Conservation (phyloP, 2,329 filamentous ascomycete genomes). For the Ophiocordyceps camponoti-rufipedis region DNA sequence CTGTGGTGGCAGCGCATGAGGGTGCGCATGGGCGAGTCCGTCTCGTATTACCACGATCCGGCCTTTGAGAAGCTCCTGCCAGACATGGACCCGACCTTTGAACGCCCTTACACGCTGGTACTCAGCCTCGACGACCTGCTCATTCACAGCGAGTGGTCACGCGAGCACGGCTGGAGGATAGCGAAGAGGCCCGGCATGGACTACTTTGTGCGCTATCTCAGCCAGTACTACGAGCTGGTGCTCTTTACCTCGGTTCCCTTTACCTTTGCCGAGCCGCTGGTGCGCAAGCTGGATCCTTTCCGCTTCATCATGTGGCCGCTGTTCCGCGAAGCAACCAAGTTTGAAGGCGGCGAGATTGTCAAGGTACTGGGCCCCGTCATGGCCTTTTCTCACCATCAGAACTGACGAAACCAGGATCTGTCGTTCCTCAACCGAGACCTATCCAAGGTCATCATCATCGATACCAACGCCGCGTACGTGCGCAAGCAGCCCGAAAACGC, state of each 20-base stretch:
- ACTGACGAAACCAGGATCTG: slow-evolving; percentile 46
- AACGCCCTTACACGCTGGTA: slow-evolving; percentile 81
- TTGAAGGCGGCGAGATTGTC: slow-evolving; percentile 87
- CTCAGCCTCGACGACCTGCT: slow-evolving; percentile 86
- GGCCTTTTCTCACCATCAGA: too few relatives aligned
- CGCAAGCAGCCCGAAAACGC: slow-evolving; percentile 92
- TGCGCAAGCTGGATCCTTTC: slow-evolving; percentile 89
- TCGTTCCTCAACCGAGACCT: slow-evolving; percentile 92
- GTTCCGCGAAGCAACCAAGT: slow-evolving; percentile 92
- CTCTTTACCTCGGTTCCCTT: slow-evolving; percentile 84
- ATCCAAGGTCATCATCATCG: slow-evolving; percentile 86
- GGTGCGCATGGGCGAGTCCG: slow-evolving; percentile 55
- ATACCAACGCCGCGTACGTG: slow-evolving; percentile 68
- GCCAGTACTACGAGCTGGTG: slow-evolving; percentile 95
- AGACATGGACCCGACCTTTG: slow-evolving; percentile 58
- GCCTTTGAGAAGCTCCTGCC: slow-evolving; percentile 87
- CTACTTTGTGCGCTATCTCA: slow-evolving; percentile 93
- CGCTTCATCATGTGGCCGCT: slow-evolving; percentile 90
- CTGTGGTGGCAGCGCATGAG: slow-evolving; percentile 69
- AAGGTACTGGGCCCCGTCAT: slow-evolving; percentile 39
- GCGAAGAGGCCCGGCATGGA: slow-evolving; percentile 91
- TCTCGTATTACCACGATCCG: slow-evolving; percentile 90
- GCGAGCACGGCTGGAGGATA: slow-evolving; percentile 86
- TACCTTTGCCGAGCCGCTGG: slow-evolving; percentile 63
- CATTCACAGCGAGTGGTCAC: slow-evolving; percentile 84